These are phyloP conservation scores for Rossbeevera mucosa DNA, from an alignment of 768 basidiomycete genomes.

Conservation along the genomic window DNA sequence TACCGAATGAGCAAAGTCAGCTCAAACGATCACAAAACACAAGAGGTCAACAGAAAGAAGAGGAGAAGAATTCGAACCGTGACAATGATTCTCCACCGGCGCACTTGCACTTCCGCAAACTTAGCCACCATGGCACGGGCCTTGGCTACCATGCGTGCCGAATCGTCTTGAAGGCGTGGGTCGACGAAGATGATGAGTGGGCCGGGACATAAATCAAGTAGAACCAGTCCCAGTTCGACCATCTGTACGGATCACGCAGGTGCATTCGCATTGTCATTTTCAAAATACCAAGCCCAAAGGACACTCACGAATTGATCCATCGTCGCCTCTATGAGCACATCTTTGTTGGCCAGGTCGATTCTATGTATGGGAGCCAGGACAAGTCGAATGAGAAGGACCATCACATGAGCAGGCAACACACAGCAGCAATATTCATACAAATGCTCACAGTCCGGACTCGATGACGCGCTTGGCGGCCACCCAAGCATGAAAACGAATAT, in stretches of 20 bases:
- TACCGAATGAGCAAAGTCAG: conserved; percentile 15
- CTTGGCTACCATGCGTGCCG: conserved; percentile 37
- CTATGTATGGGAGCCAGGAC: conserved; percentile 7
- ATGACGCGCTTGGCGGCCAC: conserved; percentile 30
- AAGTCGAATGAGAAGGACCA: not conserved
- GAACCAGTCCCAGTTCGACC: conserved; percentile 43
- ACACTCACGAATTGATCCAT: conserved; percentile 33
- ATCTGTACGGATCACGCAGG: conserved; percentile 33
- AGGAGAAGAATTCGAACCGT: conserved; percentile 28
- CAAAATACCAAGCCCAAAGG: not conserved
- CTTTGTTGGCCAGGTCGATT: conserved; percentile 10
- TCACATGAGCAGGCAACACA: not conserved
- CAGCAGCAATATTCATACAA: not conserved
- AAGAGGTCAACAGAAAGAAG: not conserved
- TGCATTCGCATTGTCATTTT: not conserved
- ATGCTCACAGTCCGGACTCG: conserved; percentile 21
- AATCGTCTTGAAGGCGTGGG: conserved; percentile 39
- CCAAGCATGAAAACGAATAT: conserved; percentile 33
- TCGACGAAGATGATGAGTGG: conserved; percentile 51
- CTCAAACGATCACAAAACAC: not conserved
- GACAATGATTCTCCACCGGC: conserved; percentile 40
- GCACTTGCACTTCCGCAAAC: conserved; percentile 39
- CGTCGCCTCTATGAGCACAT: conserved; percentile 16
- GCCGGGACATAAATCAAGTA: conserved; percentile 43
- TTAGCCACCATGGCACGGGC: conserved; percentile 39